These are phyloP conservation scores for Populus trichocarpa DNA, from an alignment of 441 rosid species.

Conservation along the genomic window DNA sequence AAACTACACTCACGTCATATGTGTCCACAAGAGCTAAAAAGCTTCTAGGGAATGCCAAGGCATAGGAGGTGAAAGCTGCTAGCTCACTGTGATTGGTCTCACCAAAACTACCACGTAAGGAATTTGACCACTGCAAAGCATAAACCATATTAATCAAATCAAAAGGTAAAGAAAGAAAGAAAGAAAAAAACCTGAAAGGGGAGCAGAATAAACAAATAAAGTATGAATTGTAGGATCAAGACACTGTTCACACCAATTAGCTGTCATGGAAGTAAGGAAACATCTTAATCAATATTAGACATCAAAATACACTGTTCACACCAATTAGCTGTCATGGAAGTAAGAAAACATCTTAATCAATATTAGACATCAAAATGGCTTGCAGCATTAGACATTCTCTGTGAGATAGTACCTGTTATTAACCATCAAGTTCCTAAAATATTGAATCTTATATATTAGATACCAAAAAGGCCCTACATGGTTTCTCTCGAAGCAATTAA, in stretches of 20 bases:
- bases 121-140: conserved; percentile 53
- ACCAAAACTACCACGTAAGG: conserved; percentile 51
- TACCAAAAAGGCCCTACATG: background rate
- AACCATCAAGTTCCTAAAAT: background rate
- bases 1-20: conserved; percentile 65
- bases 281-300: background rate
- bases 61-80: conserved; percentile 87
- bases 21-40: conserved; percentile 93
- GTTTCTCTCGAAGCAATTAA: background rate
- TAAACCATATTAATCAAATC: conserved; percentile 20
- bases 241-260: background rate
- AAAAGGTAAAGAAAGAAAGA: background rate
- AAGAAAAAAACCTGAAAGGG: background rate
- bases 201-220: background rate
- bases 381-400: background rate
- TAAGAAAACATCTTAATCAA: background rate
- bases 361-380: background rate
- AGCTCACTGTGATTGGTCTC: conserved; percentile 95
- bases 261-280: background rate
- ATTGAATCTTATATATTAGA: background rate
- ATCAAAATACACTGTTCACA: conserved; percentile 1
- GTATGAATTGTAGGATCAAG: background rate
- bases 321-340: background rate
- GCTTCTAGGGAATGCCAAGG: conserved; percentile 78
- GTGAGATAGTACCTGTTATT: background rate